phyloP scores from a whole-genome alignment of 2,329 filamentous ascomycete genomes.

The Alternaria incomplexa region DNA sequence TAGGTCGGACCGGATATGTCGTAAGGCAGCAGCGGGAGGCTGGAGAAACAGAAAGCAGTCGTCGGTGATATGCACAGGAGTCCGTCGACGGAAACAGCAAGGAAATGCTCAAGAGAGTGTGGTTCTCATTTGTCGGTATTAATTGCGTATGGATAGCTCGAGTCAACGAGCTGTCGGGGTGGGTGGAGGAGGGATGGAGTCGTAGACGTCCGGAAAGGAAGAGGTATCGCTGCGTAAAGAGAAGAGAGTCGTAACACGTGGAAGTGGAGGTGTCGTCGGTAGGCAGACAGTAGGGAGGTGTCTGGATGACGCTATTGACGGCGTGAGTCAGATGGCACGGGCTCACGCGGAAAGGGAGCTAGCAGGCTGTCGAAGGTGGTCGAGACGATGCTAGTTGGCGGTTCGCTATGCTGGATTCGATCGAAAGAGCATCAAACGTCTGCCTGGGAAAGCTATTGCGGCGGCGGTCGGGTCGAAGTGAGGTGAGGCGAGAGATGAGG shows the following conservation, averaged over 20 bases:
- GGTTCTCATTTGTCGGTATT: constrained; percentile 52
- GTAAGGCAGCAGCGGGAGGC: constrained; percentile 38
- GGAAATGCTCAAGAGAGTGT: constrained; percentile 53
- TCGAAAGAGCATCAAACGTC: constrained; percentile 33
- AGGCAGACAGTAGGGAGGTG: constrained; percentile 32
- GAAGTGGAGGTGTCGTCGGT: constrained; percentile 39
- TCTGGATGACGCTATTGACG: constrained; percentile 35
- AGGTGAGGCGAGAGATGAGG: constrained; percentile 22
- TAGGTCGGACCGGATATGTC: constrained; percentile 29
- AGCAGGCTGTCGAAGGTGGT: constrained; percentile 31
- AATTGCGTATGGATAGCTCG: constrained; percentile 48
- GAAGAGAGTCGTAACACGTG: constrained; percentile 49
- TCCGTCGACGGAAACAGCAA: constrained; percentile 50
- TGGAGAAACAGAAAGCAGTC: constrained; percentile 37
- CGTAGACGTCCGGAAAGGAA: constrained; percentile 39
- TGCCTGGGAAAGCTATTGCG: constrained; percentile 24
- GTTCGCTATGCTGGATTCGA: constrained; percentile 29
- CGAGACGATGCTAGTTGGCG: constrained; percentile 34
- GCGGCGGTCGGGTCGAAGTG: constrained; percentile 14
- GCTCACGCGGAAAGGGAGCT: constrained; percentile 31
- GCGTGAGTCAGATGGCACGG: constrained; percentile 47
- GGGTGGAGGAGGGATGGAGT: constrained; percentile 26
- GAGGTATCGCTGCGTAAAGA: constrained; percentile 47
- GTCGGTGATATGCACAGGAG: constrained; percentile 50
- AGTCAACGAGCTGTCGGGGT: constrained; percentile 47